Conservation (phyloP, 1,139 yeast genomes). For the Petasospora rhodanensis region DNA sequence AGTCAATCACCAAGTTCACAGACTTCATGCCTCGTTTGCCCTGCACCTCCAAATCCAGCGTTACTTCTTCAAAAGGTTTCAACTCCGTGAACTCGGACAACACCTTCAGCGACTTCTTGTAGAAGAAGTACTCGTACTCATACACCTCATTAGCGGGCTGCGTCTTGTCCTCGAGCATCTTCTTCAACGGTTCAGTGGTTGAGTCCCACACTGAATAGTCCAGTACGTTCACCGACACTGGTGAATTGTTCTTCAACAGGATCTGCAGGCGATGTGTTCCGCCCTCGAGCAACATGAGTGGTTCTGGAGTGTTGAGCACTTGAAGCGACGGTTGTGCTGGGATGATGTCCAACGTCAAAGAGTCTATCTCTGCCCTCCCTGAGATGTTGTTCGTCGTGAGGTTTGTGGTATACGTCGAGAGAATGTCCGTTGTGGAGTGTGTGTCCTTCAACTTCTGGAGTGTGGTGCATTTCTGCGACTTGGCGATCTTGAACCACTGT, state of each 20-base stretch:
- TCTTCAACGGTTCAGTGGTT: conserved; percentile 59
- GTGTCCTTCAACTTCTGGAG: conserved; percentile 26
- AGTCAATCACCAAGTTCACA: conserved; percentile 63
- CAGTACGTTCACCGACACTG: conserved; percentile 50
- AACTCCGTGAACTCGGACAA: conserved; percentile 32
- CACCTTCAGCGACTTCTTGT: conserved; percentile 53
- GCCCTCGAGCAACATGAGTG: conserved; percentile 76
- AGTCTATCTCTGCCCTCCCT: conserved; percentile 15
- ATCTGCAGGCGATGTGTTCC: conserved; percentile 52
- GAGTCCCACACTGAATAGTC: conserved; percentile 70
- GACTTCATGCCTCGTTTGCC: conserved; percentile 75
- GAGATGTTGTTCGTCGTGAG: conserved; percentile 11
- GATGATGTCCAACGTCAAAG: conserved; percentile 38
- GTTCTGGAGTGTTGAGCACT: conserved; percentile 48
- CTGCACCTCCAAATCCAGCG: conserved; percentile 52
- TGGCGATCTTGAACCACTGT: conserved; percentile 32
- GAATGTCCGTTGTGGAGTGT: conserved; percentile 4
- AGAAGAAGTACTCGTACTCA: conserved; percentile 69
- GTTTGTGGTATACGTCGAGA: conserved; percentile 9
- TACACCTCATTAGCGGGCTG: conserved; percentile 59
- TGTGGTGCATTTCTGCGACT: conserved; percentile 21
- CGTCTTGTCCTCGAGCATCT: conserved; percentile 38
- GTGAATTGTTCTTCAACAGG: conserved; percentile 52
- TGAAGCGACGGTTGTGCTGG: conserved; percentile 65
- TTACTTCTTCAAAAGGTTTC: conserved; percentile 28